These are phyloP conservation scores for Artemisia argyi DNA, from an alignment of 129 eudicot genomes.

Conservation along the genomic window DNA sequence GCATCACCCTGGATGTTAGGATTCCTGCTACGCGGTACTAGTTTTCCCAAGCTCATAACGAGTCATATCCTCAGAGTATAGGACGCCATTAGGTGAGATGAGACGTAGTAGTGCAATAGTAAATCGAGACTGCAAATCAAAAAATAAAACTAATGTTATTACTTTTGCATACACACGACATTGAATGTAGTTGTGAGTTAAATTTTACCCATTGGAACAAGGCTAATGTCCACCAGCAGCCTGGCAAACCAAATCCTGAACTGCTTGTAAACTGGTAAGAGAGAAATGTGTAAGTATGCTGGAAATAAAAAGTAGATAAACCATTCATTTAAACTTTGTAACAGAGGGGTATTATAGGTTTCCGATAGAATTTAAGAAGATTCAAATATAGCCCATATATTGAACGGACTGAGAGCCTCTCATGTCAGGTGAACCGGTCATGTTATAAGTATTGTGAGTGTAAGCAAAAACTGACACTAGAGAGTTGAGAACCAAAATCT, in stretches of 20 bases:
- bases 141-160: not conserved
- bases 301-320: not conserved
- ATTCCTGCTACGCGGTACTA: slow-evolving; percentile 49
- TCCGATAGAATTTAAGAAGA: not conserved
- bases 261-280: slow-evolving; percentile 55
- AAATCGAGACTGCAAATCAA: slow-evolving; percentile 65
- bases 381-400: not conserved
- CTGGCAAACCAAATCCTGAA: slow-evolving; percentile 74
- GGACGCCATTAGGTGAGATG: slow-evolving; percentile 58
- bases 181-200: not conserved
- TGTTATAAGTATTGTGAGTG: too few relatives aligned
- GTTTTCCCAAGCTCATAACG: slow-evolving; percentile 48
- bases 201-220: slow-evolving; percentile 85
- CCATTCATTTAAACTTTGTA: not conserved
- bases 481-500: not conserved
- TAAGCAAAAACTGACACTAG: not conserved
- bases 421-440: too few relatives aligned
- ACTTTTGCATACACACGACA: not conserved
- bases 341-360: not conserved
- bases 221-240: slow-evolving; percentile 90
- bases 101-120: slow-evolving; percentile 66
- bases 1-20: not conserved
- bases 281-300: not conserved
- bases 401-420: not conserved
- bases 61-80: slow-evolving; percentile 59